Evolutionary conservation across 345 rosid genomes (phyloP), one percentile per base, ranked within the genome.

Genomic region (Moringa oleifera): DNA sequence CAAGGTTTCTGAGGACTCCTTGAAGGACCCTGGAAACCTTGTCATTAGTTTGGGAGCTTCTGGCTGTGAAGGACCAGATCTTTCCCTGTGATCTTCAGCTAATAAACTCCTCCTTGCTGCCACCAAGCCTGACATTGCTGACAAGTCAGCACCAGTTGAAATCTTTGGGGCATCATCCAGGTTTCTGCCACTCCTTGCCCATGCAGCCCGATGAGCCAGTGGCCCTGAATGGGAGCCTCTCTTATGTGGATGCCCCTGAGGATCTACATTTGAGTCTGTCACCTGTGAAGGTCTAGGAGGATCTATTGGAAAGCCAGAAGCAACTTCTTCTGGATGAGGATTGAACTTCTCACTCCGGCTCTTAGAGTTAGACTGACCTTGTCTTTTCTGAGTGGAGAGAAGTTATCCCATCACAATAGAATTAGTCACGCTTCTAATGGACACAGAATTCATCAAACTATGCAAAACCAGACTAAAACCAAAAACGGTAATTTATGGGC

Each of bases 321-420:
- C 99, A 70, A 80, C 96, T 68, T 94, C 99, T 79, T 88, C 99
- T 25, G 83, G 95, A 81, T 90, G 89, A 66, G 97, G 96, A 75
- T 94, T 88, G 69, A 94, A 94, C 77, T 82, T 94, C 89, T 94
- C 99, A 67, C 97, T 94, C 36, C 96, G 77, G 80, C 99, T 90
- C 84, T 88, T 90, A 45, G 88, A 82, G 72, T 61, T 75, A 60
- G 87, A 67, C 55, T 85, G 95, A 68, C 75, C 77, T 70, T 88
- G 90, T 47, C 99, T 86, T 79, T 82, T 94, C 97, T 94, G 96
- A 74, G 64, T 46, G 61, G 25, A 51, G 21, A 25, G 59, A 59
- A 66, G 7, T 13, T 23, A 61, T 18, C 17, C 18, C 24, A 25
- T 67, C 23, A 54, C 51, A 8, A 18, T 31, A 53, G 7, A 58